Evolutionary conservation across 2,329 filamentous ascomycete genomes (phyloP), one percentile per base, ranked within the genome.

Genomic region (Colletotrichum spinosum): DNA sequence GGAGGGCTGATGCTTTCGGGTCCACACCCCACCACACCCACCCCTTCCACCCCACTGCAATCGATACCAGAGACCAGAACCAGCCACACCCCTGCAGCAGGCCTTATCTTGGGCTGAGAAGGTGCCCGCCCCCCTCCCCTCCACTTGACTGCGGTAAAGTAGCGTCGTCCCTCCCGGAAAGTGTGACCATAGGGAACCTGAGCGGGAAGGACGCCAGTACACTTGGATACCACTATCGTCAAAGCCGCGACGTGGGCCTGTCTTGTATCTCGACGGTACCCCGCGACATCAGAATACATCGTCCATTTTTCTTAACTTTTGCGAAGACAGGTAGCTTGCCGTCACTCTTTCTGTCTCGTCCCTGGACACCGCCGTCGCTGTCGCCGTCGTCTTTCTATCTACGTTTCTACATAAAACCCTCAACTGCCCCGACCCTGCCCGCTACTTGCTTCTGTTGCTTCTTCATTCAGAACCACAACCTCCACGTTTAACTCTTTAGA

Each of bases 321-420:
- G 53, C 37, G 48, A 17, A 17, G 17, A 25, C 4, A 25, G 25
- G 25, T 25, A 25, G 25, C 25, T 25, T 25, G 25, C 25, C 25
- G 25, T 25, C 25, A 25, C 25, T 25, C 25, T 25, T 4, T 25
- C 25, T 25, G 25, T 25, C 25, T 25, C 25, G 25, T 35, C 13
- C 56, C 56, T 9, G 34, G 39, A 35, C 42, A 59, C 56, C 33
- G 39, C 33, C 56, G 15, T 41, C 39, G 59, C 25, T 25, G 25
- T 25, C 25, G 25, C 25, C 25, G 25, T 25, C 25, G 25, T 25
- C 25, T 25, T 25, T 25, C 25, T 25, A 25, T 25, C 25, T 25
- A 41, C 65, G 46, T 4, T 25, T 25, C 25, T 25, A 67, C 65
- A 71, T 71, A 71, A 71, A 71, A 71, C 69, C 68, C 69, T 67